Evolutionary conservation across 2,329 filamentous ascomycete genomes (phyloP), one percentile per base, ranked within the genome.

Genomic region (Verticillium nonalfalfae): DNA sequence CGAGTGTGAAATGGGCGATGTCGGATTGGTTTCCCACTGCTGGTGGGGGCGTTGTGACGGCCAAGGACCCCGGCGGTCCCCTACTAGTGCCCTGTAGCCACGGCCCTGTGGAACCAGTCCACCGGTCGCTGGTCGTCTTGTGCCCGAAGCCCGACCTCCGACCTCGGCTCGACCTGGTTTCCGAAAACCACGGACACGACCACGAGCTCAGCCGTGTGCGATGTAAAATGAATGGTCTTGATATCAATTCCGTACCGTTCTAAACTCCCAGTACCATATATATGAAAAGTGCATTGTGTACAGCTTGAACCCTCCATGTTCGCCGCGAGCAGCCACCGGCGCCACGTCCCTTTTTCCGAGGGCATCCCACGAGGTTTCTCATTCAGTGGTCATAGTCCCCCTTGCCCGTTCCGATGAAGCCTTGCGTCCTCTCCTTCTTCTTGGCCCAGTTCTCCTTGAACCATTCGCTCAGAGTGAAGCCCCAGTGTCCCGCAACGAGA

Each of bases 401-500:
- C 45, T 59, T 58, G 40, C 62, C 61, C 15, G 62, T 64, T 14
- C 64, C 64, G 35, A 66, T 66, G 31, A 66, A 65, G 2, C 64
- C 64, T 50, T 65, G 76, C 50, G 72, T 74, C 62, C 73, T 76
- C 57, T 79, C 74, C 66, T 79, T 74, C 64, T 81, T 76, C 66
- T 75, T 75, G 1, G 85, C 83, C 61, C 81, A 66, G 4, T 87
- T 80, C 66, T 85, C 83, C 52, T 75, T 76, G 1, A 82, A 78
- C 90, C 92, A 97, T 66, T 94, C 90, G 57, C 80, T 87, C 66
- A 99, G 79, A 66, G 93, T 92, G 74, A 91, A 98, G 58, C 90
- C 84, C 95, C 95, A 99, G 65, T 96, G 92, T 2, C 93, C 93
- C 1, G 94, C 92, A 5, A 99, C 95, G 66, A 99, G 79, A 21